Conservation (phyloP, 1,139 yeast species). For the Sugiyamaella xylanicola region DNA sequence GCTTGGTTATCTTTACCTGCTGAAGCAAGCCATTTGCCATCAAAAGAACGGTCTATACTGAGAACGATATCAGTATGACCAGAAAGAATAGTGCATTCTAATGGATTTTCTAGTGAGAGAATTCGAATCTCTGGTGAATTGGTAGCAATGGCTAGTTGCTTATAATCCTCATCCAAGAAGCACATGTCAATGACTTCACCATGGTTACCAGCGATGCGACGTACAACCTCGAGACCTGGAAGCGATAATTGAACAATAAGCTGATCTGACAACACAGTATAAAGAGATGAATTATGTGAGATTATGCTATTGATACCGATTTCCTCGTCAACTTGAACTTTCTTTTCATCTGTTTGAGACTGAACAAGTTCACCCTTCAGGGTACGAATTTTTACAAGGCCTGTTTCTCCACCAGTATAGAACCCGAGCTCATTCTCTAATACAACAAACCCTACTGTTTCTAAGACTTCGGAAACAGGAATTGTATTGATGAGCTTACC, state of each 20-base stretch:
- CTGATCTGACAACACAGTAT: conserved; percentile 75
- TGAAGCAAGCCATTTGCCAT: conserved; percentile 88
- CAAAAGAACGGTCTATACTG: conserved; percentile 70
- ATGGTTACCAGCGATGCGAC: conserved; percentile 86
- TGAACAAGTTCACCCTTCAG: conserved; percentile 25
- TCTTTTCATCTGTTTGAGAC: conserved; percentile 17
- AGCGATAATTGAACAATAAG: conserved; percentile 58
- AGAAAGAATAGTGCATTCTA: conserved; percentile 65
- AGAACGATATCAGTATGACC: conserved; percentile 89
- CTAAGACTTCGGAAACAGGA: conserved; percentile 78
- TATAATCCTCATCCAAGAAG: conserved; percentile 51
- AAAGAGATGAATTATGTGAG: conserved; percentile 31
- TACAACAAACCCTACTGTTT: conserved; percentile 68
- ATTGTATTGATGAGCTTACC: conserved; percentile 64
- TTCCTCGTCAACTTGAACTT: conserved; percentile 58
- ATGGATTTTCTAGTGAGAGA: conserved; percentile 50
- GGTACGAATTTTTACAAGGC: conserved; percentile 66
- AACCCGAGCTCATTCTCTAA: conserved; percentile 27
- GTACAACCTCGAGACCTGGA: conserved; percentile 48
- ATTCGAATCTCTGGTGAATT: conserved; percentile 90
- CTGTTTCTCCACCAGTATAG: conserved; percentile 84
- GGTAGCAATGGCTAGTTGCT: conserved; percentile 76
- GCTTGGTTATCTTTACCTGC: conserved; percentile 93
- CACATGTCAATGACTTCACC: conserved; percentile 88
- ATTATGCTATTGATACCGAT: conserved; percentile 55